These are phyloP conservation scores for Aspergillus ochraceus DNA, from an alignment of 2,329 filamentous ascomycete species.

Conservation along the genomic window DNA sequence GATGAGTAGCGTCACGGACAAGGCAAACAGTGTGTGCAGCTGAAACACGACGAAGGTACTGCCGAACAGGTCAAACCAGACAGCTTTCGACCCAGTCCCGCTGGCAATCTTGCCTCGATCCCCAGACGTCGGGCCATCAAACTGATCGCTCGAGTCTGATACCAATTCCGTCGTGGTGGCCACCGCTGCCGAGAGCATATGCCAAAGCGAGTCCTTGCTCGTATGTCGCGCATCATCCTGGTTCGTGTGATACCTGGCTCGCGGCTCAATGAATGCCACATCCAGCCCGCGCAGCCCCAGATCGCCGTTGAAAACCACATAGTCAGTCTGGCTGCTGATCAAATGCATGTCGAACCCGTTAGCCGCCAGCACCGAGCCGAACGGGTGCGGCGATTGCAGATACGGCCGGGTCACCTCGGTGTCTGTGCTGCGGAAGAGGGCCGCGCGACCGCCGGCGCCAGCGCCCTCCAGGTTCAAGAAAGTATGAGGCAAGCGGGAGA, in stretches of 20 bases:
- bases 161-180: conserved; percentile 72
- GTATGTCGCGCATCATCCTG: conserved; percentile 84
- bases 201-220: conserved; percentile 69
- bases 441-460: conserved; percentile 84
- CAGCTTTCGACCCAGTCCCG: conserved; percentile 66
- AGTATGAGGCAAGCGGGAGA: conserved; percentile 76
- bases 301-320: conserved; percentile 73
- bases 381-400: conserved; percentile 68
- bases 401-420: conserved; percentile 82
- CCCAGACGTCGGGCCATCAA: conserved; percentile 56
- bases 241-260: conserved; percentile 85
- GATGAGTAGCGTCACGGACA: conserved; percentile 80
- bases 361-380: conserved; percentile 76
- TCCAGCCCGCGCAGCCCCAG: conserved; percentile 86
- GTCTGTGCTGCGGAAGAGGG: conserved; percentile 85
- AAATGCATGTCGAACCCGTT: conserved; percentile 81
- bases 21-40: conserved; percentile 80
- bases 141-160: conserved; percentile 64
- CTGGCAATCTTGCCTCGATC: conserved; percentile 65
- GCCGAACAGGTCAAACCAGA: conserved; percentile 95
- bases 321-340: conserved; percentile 86
- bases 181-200: conserved; percentile 87
- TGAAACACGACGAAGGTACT: conserved; percentile 74
- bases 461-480: conserved; percentile 96
- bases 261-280: conserved; percentile 84